These are phyloP conservation scores for Leccinellum luteum DNA, from an alignment of 768 basidiomycete species.

Conservation along the genomic window DNA sequence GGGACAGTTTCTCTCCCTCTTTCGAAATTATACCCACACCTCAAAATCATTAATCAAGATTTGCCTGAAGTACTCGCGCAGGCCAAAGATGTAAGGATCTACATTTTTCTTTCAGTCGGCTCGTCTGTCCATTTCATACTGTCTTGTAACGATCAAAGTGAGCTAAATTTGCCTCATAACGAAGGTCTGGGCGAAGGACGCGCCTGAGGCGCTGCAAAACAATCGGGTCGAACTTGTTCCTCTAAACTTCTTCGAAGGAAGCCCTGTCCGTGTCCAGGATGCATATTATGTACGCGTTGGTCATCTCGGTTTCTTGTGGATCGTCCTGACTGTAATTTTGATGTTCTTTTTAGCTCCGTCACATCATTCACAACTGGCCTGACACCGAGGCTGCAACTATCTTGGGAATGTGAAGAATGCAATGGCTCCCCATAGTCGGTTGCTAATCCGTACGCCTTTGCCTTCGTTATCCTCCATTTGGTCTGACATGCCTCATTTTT, in stretches of 20 bases:
- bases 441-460: slow-evolving; percentile 32
- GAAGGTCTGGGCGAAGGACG: background rate
- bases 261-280: background rate
- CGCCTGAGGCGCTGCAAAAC: background rate
- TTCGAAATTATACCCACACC: slow-evolving; percentile 23
- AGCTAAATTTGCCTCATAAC: background rate
- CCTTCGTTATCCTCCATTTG: background rate
- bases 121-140: background rate
- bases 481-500: background rate
- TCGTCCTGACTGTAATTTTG: background rate
- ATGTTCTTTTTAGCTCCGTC: slow-evolving; percentile 18
- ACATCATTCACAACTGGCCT: slow-evolving; percentile 37
- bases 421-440: slow-evolving; percentile 29
- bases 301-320: background rate
- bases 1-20: slow-evolving; percentile 28
- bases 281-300: background rate
- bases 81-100: slow-evolving; percentile 18
- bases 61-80: slow-evolving; percentile 26
- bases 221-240: background rate
- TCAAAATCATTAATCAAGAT: slow-evolving; percentile 29
- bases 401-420: slow-evolving; percentile 27
- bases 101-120: background rate
- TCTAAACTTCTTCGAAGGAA: background rate
- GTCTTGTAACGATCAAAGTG: background rate
- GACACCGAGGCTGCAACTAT: slow-evolving; percentile 32